A percentile compares a stretch with the other conserved stretches of the same genome.
Conservation (phyloP, 78 protist species). For the Dictyostelium discoideum region DNA sequence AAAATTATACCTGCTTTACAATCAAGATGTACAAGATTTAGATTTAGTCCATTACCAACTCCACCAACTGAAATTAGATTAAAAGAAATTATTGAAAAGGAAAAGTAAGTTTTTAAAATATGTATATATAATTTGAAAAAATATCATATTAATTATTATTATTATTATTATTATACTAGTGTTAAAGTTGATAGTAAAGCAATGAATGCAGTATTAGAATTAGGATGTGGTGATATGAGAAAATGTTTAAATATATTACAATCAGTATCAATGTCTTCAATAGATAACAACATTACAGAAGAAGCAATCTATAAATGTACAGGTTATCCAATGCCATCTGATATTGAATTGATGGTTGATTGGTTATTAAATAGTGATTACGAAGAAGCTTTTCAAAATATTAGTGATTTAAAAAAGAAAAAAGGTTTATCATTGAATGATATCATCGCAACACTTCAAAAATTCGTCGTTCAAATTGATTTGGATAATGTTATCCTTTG, state of each 20-base stretch:
- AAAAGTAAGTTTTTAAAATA: slow-evolving; percentile 61
- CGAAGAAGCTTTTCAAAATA: slow-evolving; percentile 26
- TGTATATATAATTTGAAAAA: neutral
- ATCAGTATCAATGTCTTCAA: slow-evolving; percentile 48
- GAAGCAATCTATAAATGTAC: slow-evolving; percentile 88
- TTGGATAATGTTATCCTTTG: neutral
- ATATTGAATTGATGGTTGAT: slow-evolving; percentile 31
- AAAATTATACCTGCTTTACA: slow-evolving; percentile 98
- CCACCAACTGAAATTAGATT: slow-evolving; percentile 76
- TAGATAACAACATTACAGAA: neutral
- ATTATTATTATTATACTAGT: slow-evolving; percentile 48
- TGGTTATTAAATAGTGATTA: slow-evolving; percentile 75
- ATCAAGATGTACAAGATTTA: slow-evolving; percentile 97
- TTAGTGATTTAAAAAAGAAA: slow-evolving; percentile 52
- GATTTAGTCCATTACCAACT: slow-evolving; percentile 94
- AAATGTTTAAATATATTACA: slow-evolving; percentile 79
- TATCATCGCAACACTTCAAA: slow-evolving; percentile 58
- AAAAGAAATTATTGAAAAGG: slow-evolving; percentile 80
- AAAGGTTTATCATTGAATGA: slow-evolving; percentile 87
- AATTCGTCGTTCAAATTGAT: neutral
- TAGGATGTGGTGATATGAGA: slow-evolving; percentile 87
- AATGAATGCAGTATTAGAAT: slow-evolving; percentile 20
- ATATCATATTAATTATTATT: neutral
- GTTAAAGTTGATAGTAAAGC: slow-evolving; percentile 35
- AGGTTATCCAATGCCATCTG: slow-evolving; percentile 89